A percentile compares a stretch with the other conserved stretches of the same genome.
These are phyloP conservation scores for Myxozyma neotropica DNA, from an alignment of 805 yeast species.

Conservation along the genomic window DNA sequence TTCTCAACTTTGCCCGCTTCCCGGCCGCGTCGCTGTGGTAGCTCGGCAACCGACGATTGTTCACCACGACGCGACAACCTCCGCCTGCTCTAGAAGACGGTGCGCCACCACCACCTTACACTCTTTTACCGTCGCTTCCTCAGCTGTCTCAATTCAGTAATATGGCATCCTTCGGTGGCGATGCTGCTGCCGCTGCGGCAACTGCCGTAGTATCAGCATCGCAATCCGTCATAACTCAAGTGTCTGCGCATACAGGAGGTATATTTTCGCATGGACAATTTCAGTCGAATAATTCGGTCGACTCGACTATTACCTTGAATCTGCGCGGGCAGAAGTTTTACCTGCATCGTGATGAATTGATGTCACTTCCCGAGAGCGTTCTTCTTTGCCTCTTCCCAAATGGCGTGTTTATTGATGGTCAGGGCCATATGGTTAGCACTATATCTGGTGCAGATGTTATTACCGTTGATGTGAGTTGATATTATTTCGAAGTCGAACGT, in stretches of 20 bases:
- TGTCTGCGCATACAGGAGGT: conserved; percentile 5
- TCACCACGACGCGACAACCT: conserved; percentile 8
- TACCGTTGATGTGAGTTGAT: conserved; percentile 13
- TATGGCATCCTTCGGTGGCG: conserved; percentile 15
- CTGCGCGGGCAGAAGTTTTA: conserved; percentile 74
- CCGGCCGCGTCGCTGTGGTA: conserved; percentile 13
- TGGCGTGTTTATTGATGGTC: conserved; percentile 78
- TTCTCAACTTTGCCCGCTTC: not conserved
- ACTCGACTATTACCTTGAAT: conserved; percentile 57
- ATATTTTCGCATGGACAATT: conserved; percentile 1
- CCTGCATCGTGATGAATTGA: conserved; percentile 82
- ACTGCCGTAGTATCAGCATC: conserved; percentile 6
- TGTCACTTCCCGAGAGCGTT: conserved; percentile 89
- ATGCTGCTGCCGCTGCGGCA: conserved; percentile 17
- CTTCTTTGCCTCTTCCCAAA: conserved; percentile 85
- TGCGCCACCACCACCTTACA: conserved; percentile 30
- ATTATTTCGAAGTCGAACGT: not conserved
- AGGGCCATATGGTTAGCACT: conserved; percentile 77
- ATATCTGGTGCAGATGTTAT: conserved; percentile 56
- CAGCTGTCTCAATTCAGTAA: conserved; percentile 3
- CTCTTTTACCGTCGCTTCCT: conserved; percentile 24
- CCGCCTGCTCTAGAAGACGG: conserved; percentile 20
- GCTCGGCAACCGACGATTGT: not conserved
- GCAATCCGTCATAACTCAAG: conserved; percentile 16
- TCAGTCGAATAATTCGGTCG: not conserved